A percentile compares a stretch with the other conserved stretches of the same genome.
Conservation (phyloP, 2,329 filamentous ascomycete species). For the Teratosphaeria pseudoeucalypti region DNA sequence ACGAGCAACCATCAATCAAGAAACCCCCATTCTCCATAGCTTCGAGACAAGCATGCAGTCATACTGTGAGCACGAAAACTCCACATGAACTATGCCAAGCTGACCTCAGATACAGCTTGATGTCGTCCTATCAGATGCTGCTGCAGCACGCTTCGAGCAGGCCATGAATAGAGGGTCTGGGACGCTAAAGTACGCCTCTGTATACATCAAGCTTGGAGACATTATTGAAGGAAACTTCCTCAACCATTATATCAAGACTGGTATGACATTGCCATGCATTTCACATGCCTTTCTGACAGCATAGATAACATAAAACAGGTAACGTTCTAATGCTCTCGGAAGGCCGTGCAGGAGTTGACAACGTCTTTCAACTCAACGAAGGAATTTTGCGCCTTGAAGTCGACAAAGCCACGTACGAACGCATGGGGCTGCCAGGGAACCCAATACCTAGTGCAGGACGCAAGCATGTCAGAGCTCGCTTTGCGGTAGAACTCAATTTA, state of each 20-base stretch:
- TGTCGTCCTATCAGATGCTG: constrained; percentile 51
- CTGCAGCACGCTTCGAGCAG: constrained; percentile 5
- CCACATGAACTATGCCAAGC: not conserved
- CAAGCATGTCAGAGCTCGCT: constrained; percentile 61
- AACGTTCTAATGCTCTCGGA: constrained; percentile 77
- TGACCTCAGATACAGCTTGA: constrained; percentile 43
- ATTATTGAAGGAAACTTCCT: constrained; percentile 69
- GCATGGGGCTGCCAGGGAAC: constrained; percentile 67
- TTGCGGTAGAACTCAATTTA: constrained; percentile 68
- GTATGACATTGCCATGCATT: constrained; percentile 32
- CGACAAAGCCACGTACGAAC: constrained; percentile 72
- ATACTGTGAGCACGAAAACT: constrained; percentile 40
- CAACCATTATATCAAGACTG: constrained; percentile 71
- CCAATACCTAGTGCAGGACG: constrained; percentile 47
- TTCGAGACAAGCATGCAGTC: constrained; percentile 53
- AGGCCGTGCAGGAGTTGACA: constrained; percentile 59
- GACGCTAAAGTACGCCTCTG: constrained; percentile 50
- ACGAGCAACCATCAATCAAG: constrained; percentile 58
- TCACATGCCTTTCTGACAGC: constrained; percentile 24
- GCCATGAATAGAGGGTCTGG: constrained; percentile 11
- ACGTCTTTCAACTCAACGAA: constrained; percentile 58
- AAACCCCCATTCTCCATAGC: constrained; percentile 68
- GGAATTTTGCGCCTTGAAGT: constrained; percentile 69
- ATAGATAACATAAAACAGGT: constrained; percentile 32
- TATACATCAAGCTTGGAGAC: constrained; percentile 62